Conservation (phyloP, 164 flowering plant genomes). For the Piper betle region DNA sequence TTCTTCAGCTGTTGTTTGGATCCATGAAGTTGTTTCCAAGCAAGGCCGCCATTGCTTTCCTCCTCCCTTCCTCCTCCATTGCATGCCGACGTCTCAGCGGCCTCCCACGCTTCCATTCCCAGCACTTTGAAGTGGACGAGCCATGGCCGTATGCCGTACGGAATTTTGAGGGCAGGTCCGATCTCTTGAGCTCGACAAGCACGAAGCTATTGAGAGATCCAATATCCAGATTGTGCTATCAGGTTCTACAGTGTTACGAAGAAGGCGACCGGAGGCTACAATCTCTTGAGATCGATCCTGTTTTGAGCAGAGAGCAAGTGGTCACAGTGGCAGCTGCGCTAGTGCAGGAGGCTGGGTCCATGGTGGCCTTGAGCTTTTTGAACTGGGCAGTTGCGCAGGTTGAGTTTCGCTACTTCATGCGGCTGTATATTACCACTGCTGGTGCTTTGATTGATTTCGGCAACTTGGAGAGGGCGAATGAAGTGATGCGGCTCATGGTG, state of each 20-base stretch:
- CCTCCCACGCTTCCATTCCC: background rate
- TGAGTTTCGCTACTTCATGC: conserved; percentile 53
- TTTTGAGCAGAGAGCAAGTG: conserved; percentile 61
- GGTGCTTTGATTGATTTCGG: conserved; percentile 41
- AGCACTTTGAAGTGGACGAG: background rate
- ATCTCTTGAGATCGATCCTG: conserved; percentile 21
- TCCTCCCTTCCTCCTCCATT: too few species aligned
- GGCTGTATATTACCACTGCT: conserved; percentile 60
- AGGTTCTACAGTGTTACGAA: conserved; percentile 1
- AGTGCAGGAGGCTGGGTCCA: conserved; percentile 55
- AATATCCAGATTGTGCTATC: background rate
- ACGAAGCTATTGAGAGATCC: background rate
- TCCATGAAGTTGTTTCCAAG: background rate
- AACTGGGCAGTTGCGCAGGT: conserved; percentile 49
- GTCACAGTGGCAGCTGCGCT: conserved; percentile 61
- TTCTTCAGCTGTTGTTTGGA: background rate
- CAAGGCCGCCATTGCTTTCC: background rate
- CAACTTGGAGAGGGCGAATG: conserved; percentile 53
- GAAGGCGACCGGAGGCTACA: conserved; percentile 17
- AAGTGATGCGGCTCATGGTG: conserved; percentile 61
- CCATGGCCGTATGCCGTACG: background rate
- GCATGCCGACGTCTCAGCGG: too few species aligned
- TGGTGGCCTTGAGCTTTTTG: conserved; percentile 70
- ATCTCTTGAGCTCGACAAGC: background rate
- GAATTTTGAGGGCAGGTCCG: background rate